These are phyloP conservation scores for Cyberlindnera suaveolens DNA, from an alignment of 805 yeast genomes.

Conservation along the genomic window DNA sequence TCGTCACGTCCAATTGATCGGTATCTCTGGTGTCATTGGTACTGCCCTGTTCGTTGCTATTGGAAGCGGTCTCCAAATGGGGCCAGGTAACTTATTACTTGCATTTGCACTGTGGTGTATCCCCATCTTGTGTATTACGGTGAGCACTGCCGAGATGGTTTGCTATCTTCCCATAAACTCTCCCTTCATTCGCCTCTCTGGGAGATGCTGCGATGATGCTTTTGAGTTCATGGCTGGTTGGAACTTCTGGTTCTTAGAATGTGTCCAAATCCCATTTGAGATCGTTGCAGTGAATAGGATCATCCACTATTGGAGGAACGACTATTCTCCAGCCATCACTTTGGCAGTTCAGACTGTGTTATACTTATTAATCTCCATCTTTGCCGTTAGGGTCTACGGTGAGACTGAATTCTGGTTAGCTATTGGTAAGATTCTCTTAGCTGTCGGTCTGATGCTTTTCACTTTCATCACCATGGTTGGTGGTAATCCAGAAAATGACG, in stretches of 20 bases:
- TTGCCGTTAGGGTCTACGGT: constrained; percentile 73
- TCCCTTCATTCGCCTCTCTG: constrained; percentile 70
- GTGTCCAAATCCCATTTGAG: constrained; percentile 78
- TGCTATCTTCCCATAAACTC: constrained; percentile 71
- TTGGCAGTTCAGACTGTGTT: constrained; percentile 58
- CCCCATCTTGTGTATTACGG: constrained; percentile 60
- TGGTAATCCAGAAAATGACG: constrained; percentile 71
- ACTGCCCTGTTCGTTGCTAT: constrained; percentile 73
- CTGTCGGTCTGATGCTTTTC: constrained; percentile 68
- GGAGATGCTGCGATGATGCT: constrained; percentile 71
- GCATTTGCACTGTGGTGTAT: constrained; percentile 65
- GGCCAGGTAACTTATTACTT: constrained; percentile 62
- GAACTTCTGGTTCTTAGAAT: constrained; percentile 73
- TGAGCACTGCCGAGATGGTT: constrained; percentile 74
- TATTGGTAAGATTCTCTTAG: constrained; percentile 64
- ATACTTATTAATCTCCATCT: constrained; percentile 57
- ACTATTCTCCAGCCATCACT: constrained; percentile 66
- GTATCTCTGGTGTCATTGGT: constrained; percentile 80
- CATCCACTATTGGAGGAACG: constrained; percentile 76
- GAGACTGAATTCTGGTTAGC: constrained; percentile 80
- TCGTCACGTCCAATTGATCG: constrained; percentile 73
- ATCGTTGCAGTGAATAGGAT: constrained; percentile 75
- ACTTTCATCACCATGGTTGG: constrained; percentile 83
- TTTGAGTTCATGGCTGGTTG: constrained; percentile 72
- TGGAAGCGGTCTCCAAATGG: constrained; percentile 61